These are phyloP conservation scores for Actinomucor elegans DNA, from an alignment of 371 early-diverging fungal species.

Conservation along the genomic window DNA sequence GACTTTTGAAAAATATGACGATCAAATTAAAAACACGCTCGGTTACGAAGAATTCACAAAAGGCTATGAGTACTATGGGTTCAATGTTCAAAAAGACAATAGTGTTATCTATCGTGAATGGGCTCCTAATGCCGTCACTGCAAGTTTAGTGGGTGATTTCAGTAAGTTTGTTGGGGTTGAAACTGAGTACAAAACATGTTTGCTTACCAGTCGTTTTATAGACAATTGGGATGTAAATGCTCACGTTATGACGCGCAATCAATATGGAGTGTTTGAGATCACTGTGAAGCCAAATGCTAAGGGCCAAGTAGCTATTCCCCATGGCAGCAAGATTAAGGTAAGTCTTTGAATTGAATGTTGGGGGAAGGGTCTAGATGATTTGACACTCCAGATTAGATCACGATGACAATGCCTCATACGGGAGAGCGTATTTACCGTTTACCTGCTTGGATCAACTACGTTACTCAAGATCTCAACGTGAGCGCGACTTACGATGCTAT, in stretches of 20 bases:
- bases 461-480: slow-evolving; percentile 80
- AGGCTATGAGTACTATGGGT: slow-evolving; percentile 81
- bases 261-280: slow-evolving; percentile 82
- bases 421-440: slow-evolving; percentile 87
- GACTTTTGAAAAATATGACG: slow-evolving; percentile 62
- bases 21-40: slow-evolving; percentile 62
- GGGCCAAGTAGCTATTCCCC: slow-evolving; percentile 77
- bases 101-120: slow-evolving; percentile 88
- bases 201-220: slow-evolving; percentile 18
- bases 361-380: no score
- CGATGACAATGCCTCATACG: slow-evolving; percentile 62
- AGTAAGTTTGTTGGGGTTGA: slow-evolving; percentile 56
- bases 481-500: slow-evolving; percentile 86
- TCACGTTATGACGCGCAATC: slow-evolving; percentile 77
- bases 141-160: slow-evolving; percentile 91
- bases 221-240: slow-evolving; percentile 80
- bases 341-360: background rate
- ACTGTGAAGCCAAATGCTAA: slow-evolving; percentile 53
- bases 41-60: slow-evolving; percentile 81
- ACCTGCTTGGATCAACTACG: slow-evolving; percentile 87
- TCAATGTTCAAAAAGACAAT: slow-evolving; percentile 58
- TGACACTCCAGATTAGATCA: slow-evolving; percentile 50
- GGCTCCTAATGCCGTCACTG: slow-evolving; percentile 85
- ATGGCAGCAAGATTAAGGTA: slow-evolving; percentile 88
- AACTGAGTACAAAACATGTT: background rate